Evolutionary conservation across 768 basidiomycete species (phyloP), one percentile per base, ranked within the genome.

Genomic region (Piloderma croceum): DNA sequence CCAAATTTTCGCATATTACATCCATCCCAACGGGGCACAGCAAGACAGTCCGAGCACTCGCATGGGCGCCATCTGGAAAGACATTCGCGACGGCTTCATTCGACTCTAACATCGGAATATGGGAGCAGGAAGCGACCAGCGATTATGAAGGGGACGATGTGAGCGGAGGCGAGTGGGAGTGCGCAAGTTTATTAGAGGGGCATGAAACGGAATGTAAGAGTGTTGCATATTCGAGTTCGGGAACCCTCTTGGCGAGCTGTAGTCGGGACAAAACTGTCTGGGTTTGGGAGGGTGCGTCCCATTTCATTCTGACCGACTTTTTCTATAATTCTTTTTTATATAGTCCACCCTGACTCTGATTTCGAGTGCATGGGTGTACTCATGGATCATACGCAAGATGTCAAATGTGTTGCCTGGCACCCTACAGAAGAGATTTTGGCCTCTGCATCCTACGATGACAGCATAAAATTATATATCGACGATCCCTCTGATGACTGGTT

Each of bases 201-300:
- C 96, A 97, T 57, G 94, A 97, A 58, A 92, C 83, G 7, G 94
- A 99, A 59, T 97, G 93, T 68, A 98, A 98, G 67, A 74, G 82
- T 41, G 86, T 93, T 0, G 85, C 79, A 3, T 97, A 84, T 62
- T 90, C 85, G 9, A 67, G 67, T 24, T 77, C 80, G n/a, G 83
- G 60, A 1, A 81, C 74, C 3, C 62, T 96, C 19, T 69, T 99
- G n/a, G 96, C 94, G 7, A 92, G 85, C 46, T 97, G 93, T 57
- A 87, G 88, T 50, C 71, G 96, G 44, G 96, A 98, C 65, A 99
- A 98, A 68, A 90, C 90, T 5, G 92, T 98, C 1, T 98, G 96
- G 96, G 77, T 99, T 24, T 99, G 96, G 94, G 94, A 97, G 73
- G 90, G 93, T 85, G 56, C 53, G 67, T 52, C 37, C 45, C 33